Percentiles rank a stretch among this genome's conserved stretches.
These are phyloP conservation scores for Diphasiastrum complanatum DNA, from an alignment of 83 land plant genomes.

Conservation along the genomic window DNA sequence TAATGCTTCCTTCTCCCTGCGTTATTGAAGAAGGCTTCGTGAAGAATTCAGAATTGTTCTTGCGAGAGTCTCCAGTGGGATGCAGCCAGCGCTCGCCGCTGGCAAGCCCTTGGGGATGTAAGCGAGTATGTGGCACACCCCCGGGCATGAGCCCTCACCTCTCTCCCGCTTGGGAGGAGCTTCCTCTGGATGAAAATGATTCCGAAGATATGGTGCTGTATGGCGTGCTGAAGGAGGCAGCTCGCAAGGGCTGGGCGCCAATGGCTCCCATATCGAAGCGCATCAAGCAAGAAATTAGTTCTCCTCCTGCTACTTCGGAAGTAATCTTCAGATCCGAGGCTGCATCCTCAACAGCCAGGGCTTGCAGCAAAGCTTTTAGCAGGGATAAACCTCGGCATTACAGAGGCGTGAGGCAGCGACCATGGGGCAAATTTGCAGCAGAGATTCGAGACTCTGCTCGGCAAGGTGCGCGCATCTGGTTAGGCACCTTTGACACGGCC, in stretches of 20 bases:
- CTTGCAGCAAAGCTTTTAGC: neutral
- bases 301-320: too few relatives aligned
- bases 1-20: too few relatives aligned
- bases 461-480: slow-evolving; percentile 23
- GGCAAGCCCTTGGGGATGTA: too few relatives aligned
- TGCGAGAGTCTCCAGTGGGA: too few relatives aligned
- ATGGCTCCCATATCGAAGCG: neutral
- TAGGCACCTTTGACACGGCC: slow-evolving; percentile 27
- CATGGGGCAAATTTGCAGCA: slow-evolving; percentile 33
- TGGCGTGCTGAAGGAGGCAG: slow-evolving; percentile 26
- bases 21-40: too few relatives aligned
- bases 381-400: slow-evolving; percentile 2
- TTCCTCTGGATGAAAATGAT: slow-evolving; percentile 34
- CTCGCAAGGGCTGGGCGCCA: slow-evolving; percentile 21
- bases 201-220: slow-evolving; percentile 30
- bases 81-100: too few relatives aligned
- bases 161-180: slow-evolving; percentile 15
- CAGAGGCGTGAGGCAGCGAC: slow-evolving; percentile 30
- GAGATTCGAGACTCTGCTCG: slow-evolving; percentile 28
- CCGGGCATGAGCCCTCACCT: slow-evolving; percentile 16
- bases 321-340: neutral
- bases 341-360: neutral
- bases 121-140: too few relatives aligned
- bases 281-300: too few relatives aligned
- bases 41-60: too few relatives aligned